These are phyloP conservation scores for Starmerella geochares DNA, from an alignment of 805 yeast genomes.

Conservation along the genomic window DNA sequence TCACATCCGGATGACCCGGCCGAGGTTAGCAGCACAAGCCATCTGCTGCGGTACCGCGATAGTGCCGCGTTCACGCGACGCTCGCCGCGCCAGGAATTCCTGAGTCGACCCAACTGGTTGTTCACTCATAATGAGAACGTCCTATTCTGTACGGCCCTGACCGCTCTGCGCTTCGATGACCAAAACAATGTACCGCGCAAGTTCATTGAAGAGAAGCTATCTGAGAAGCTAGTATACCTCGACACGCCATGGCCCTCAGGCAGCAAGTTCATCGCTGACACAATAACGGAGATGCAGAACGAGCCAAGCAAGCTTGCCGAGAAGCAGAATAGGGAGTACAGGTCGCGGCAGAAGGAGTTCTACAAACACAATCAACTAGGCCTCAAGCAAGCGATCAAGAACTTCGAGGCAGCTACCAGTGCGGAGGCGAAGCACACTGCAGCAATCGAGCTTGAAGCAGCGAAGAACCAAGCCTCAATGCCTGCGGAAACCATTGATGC, in stretches of 20 bases:
- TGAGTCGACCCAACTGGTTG: conserved; percentile 23
- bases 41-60: conserved; percentile 1
- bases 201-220: conserved; percentile 21
- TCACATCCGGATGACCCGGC: conserved; percentile 1
- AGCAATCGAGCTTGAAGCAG: conserved; percentile 7
- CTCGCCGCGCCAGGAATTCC: conserved; percentile 17
- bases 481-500: conserved; percentile 15
- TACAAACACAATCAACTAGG: conserved; percentile 12
- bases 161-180: conserved; percentile 18
- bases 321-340: conserved; percentile 13
- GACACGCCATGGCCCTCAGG: conserved; percentile 23
- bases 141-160: conserved; percentile 20
- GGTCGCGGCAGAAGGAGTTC: conserved; percentile 18
- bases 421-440: conserved; percentile 9
- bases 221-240: conserved; percentile 18
- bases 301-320: conserved; percentile 10
- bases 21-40: background rate
- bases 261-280: conserved; percentile 14
- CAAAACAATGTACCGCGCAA: conserved; percentile 24
- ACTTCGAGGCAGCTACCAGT: conserved; percentile 4
- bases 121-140: conserved; percentile 22
- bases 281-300: conserved; percentile 12
- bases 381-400: conserved; percentile 9
- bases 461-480: conserved; percentile 13
- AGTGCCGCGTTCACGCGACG: background rate